phyloP scores from a whole-genome alignment of 495 filamentous ascomycete genomes.

The Hypoxylon rickii region DNA sequence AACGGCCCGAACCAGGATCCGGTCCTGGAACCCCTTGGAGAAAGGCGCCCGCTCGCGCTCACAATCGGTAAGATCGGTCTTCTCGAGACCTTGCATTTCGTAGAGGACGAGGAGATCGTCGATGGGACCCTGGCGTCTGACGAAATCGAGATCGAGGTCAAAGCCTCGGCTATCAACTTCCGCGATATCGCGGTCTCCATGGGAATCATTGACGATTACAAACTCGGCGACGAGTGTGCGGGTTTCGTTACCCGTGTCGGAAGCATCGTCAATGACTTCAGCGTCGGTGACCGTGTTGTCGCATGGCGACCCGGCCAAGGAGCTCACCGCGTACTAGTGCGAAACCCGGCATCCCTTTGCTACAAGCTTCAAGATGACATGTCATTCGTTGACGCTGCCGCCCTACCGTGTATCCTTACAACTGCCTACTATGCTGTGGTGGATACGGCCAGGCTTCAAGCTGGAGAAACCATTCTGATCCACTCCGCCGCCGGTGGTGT shows the following conservation, averaged over 20 bases:
- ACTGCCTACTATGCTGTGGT: slow-evolving; percentile 56
- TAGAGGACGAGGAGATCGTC: background rate
- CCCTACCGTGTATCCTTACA: slow-evolving; percentile 47
- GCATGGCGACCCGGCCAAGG: slow-evolving; percentile 21
- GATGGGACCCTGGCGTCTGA: background rate
- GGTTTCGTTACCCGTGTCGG: slow-evolving; percentile 15
- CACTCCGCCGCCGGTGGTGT: slow-evolving; percentile 50
- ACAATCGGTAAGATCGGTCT: slow-evolving; percentile 12
- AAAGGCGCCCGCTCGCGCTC: slow-evolving; percentile 6
- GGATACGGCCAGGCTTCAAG: slow-evolving; percentile 36
- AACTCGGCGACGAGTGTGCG: slow-evolving; percentile 3
- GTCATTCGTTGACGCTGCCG: slow-evolving; percentile 25
- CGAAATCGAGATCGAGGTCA: slow-evolving; percentile 42
- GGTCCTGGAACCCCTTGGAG: too few species aligned
- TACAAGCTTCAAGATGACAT: slow-evolving; percentile 23
- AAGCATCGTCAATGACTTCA: background rate
- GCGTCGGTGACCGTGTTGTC: slow-evolving; percentile 46
- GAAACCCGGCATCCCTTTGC: slow-evolving; percentile 33
- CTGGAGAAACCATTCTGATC: slow-evolving; percentile 57
- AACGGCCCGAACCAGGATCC: too few species aligned
- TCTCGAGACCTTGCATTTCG: slow-evolving; percentile 17
- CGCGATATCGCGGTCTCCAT: slow-evolving; percentile 30
- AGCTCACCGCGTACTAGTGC: slow-evolving; percentile 38
- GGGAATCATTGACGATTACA: background rate
- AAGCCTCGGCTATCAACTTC: slow-evolving; percentile 45